Conservation (phyloP, 106 monocot species). For the Dendrobium huoshanense region DNA sequence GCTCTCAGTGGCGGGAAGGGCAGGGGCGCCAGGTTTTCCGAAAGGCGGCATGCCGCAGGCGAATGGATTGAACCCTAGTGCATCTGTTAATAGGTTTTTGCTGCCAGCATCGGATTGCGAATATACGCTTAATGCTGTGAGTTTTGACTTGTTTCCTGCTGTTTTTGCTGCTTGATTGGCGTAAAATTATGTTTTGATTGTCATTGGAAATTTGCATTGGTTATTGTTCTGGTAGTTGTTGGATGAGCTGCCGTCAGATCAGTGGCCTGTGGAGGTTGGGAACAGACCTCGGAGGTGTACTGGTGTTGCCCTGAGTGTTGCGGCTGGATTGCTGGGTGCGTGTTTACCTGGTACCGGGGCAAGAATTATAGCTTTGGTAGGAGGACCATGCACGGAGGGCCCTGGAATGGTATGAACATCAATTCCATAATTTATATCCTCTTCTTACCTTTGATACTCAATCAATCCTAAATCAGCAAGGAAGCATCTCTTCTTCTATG, state of each 20-base stretch:
- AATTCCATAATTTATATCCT: not conserved
- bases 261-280: slow-evolving; percentile 85
- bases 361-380: slow-evolving; percentile 79
- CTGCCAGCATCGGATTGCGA: slow-evolving; percentile 89
- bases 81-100: slow-evolving; percentile 59
- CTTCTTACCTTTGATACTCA: not conserved
- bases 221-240: slow-evolving; percentile 48
- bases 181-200: not conserved
- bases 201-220: not conserved
- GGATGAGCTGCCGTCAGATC: slow-evolving; percentile 89
- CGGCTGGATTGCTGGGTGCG: slow-evolving; percentile 83
- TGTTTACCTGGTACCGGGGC: slow-evolving; percentile 96
- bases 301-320: slow-evolving; percentile 89
- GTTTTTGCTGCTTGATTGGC: not conserved
- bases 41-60: slow-evolving; percentile 18
- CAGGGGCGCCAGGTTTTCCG: slow-evolving; percentile 10
- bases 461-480: not conserved
- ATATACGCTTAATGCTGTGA: slow-evolving; percentile 74
- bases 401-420: slow-evolving; percentile 79
- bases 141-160: slow-evolving; percentile 5
- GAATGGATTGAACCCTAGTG: slow-evolving; percentile 27
- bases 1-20: slow-evolving; percentile 28
- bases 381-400: slow-evolving; percentile 93
- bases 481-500: not conserved
- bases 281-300: slow-evolving; percentile 77